A percentile compares a stretch with the other conserved stretches of the same genome.
These are phyloP conservation scores for Oligophagozyma castellii DNA, from an alignment of 1,139 yeast species.

Conservation along the genomic window DNA sequence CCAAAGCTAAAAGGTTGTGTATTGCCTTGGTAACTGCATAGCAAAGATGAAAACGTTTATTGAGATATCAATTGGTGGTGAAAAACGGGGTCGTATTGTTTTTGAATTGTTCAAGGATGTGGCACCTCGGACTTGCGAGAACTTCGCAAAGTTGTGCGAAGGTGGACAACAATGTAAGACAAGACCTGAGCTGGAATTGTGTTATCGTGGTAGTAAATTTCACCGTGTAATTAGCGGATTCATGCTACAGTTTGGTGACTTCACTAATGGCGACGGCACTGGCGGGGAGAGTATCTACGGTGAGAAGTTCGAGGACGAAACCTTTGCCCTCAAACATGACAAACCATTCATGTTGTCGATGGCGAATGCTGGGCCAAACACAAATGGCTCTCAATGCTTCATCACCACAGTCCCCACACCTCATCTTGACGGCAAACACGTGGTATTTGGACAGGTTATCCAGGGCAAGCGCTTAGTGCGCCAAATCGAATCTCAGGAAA, in stretches of 20 bases:
- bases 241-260: slow-evolving; percentile 97
- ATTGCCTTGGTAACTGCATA: no score
- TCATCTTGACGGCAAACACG: slow-evolving; percentile 87
- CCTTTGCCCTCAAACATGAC: slow-evolving; percentile 62
- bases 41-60: slow-evolving; percentile 53
- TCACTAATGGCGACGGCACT: slow-evolving; percentile 77
- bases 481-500: slow-evolving; percentile 55
- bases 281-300: slow-evolving; percentile 96
- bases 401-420: slow-evolving; percentile 78
- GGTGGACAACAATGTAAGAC: slow-evolving; percentile 56
- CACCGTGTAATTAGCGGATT: slow-evolving; percentile 86
- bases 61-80: slow-evolving; percentile 56
- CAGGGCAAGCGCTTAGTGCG: slow-evolving; percentile 75
- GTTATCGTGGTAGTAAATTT: slow-evolving; percentile 69
- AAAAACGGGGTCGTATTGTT: slow-evolving; percentile 49
- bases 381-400: slow-evolving; percentile 93
- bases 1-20: no score
- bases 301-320: slow-evolving; percentile 89
- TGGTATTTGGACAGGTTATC: slow-evolving; percentile 83
- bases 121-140: slow-evolving; percentile 89
- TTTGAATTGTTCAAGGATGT: slow-evolving; percentile 66
- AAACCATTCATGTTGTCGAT: slow-evolving; percentile 80
- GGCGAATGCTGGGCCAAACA: slow-evolving; percentile 94
- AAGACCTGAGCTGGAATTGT: slow-evolving; percentile 46
- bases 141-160: slow-evolving; percentile 80